These are phyloP conservation scores for Amaranthus palmeri DNA, from an alignment of 148 eudicot species.

Conservation along the genomic window DNA sequence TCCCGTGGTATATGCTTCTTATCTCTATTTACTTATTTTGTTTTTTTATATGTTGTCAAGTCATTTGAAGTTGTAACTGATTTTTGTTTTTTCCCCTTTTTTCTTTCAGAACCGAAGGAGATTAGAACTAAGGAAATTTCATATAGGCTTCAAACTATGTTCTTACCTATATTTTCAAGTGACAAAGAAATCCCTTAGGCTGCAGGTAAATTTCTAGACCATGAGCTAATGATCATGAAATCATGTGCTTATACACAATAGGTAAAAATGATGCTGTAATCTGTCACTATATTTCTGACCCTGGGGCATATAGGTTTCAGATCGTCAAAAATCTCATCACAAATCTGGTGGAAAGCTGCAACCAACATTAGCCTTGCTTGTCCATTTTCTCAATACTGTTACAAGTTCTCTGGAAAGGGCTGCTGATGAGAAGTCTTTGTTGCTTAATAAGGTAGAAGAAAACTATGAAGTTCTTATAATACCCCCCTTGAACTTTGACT, in stretches of 20 bases:
- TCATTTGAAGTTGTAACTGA: neutral
- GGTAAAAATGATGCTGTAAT: neutral
- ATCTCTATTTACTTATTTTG: neutral
- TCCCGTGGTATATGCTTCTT: conserved; percentile 45
- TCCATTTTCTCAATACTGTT: conserved; percentile 50
- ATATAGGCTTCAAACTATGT: conserved; percentile 76
- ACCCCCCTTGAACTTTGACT: conserved; percentile 6
- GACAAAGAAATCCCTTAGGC: conserved; percentile 62
- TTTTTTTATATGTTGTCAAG: neutral
- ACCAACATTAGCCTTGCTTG: conserved; percentile 63
- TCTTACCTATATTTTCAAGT: conserved; percentile 90
- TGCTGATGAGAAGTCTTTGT: conserved; percentile 68
- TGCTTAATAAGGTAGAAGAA: conserved; percentile 71
- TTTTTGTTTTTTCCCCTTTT: neutral
- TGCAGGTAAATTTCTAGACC: conserved; percentile 46
- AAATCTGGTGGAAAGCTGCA: conserved; percentile 54
- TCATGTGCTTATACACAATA: neutral
- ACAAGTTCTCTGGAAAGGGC: conserved; percentile 78
- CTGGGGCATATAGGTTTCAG: conserved; percentile 44
- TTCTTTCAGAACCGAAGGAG: conserved; percentile 55
- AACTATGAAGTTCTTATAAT: neutral
- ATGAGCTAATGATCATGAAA: neutral
- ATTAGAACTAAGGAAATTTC: conserved; percentile 61
- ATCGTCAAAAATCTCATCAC: conserved; percentile 39
- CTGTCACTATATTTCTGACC: neutral